A percentile compares a stretch with the other conserved stretches of the same genome.
Evolutionary conservation across 345 rosid species (phyloP).

Genomic region (Sonneratia alba): DNA sequence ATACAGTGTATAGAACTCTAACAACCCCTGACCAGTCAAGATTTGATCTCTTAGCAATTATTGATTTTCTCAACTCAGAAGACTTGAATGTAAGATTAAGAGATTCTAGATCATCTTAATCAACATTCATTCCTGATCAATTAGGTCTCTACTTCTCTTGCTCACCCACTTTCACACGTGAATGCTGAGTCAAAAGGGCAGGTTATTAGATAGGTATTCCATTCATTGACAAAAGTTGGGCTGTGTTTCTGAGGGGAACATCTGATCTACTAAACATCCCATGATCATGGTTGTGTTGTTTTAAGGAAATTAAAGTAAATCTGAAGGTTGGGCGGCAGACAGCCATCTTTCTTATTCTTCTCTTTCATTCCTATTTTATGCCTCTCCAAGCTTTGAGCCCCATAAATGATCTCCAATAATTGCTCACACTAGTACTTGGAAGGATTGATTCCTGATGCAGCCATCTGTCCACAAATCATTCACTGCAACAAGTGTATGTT

Average conservation of each 20-base stretch:
- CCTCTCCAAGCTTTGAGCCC: not conserved
- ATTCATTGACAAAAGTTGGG: not conserved
- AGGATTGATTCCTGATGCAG: not conserved
- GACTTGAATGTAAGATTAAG: too few relatives aligned
- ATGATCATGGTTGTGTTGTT: conserved; percentile 1
- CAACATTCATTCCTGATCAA: too few relatives aligned
- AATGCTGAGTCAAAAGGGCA: conserved; percentile 4
- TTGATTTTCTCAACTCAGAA: too few relatives aligned
- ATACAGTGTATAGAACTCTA: too few relatives aligned
- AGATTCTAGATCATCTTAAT: too few relatives aligned
- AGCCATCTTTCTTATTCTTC: not conserved
- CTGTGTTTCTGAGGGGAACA: not conserved
- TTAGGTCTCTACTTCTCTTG: not conserved
- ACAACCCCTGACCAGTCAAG: too few relatives aligned
- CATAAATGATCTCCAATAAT: not conserved
- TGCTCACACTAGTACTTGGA: not conserved
- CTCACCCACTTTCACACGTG: not conserved
- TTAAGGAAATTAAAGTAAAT: not conserved
- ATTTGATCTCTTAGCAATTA: too few relatives aligned
- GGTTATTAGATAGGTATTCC: conserved; percentile 2
- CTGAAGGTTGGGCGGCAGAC: not conserved
- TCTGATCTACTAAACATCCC: not conserved
- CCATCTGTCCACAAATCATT: not conserved
- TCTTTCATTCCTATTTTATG: not conserved
- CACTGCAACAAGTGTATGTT: not conserved